Evolutionary conservation across 176 grass and related monocot genomes (phyloP), one percentile per base, ranked within the genome.

Genomic region (Oryza glaberrima): DNA sequence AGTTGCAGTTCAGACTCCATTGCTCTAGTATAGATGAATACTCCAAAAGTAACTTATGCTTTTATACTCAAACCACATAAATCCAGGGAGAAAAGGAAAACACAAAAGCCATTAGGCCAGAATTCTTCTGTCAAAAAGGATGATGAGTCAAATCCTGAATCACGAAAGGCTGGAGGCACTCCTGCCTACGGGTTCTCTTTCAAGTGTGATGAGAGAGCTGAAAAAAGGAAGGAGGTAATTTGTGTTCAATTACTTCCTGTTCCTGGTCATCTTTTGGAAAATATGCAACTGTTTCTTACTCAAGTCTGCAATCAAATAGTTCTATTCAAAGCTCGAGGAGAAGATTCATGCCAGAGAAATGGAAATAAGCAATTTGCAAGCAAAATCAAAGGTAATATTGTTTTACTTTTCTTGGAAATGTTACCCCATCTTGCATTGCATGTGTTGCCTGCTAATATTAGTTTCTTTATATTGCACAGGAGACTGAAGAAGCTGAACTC

Each of bases 401-500:
- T 73, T 71, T 14, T 82, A 36, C 14, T 68, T 69, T 56, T 60
- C 74, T 69, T 2, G n/a, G 23, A 52, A 61, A 52, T 56, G 16
- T 36, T 70, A 65, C 20, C 7, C 46, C 77, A 32, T 65, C 17
- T 64, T 36, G 12, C 61, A 83, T 75, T 22, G 5, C 30, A 25
- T 80, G 69, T 11, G 11, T 41, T 83, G 32, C 19, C 78, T 81
- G 20, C 51, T 83, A 35, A 83, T 45, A 65, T 40, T 47, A 76
- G 54, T 76, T 86, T 60, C 63, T 47, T 66, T 74, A 75, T 80
- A 76, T 75, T 76, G 10, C 65, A 20, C 75, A 92, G 90, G 90
- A 92, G 84, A 86, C 73, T 86, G 83, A 92, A 92, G 90, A 92
- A 77, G 90, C 90, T 83, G 86, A 92, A 83, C 83, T 92, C 52